phyloP scores from a whole-genome alignment of 2,329 filamentous ascomycete species.

The Paecilomyces dactylethromorphus region DNA sequence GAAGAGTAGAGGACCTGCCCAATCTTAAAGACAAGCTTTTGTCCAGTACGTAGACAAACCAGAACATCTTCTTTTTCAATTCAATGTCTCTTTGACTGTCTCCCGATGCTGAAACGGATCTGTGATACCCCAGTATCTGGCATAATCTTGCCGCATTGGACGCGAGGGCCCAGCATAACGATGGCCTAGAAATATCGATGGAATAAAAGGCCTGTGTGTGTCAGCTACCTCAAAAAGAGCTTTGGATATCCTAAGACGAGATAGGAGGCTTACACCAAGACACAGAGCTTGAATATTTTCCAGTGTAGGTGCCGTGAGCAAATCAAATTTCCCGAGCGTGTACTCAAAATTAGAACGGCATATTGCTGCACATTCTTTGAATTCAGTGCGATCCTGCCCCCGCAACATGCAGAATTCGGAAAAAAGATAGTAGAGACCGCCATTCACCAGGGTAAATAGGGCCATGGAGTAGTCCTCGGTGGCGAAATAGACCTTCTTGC shows the following conservation, averaged over 20 bases:
- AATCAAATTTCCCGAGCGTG: conserved; percentile 42
- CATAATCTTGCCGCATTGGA: conserved; percentile 55
- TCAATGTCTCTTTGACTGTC: conserved; percentile 15
- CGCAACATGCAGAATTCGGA: conserved; percentile 18
- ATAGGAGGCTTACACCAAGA: conserved; percentile 44
- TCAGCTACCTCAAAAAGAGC: conserved; percentile 4
- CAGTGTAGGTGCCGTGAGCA: conserved; percentile 50
- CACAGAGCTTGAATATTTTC: conserved; percentile 54
- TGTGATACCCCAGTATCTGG: conserved; percentile 58
- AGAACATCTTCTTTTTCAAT: conserved; percentile 46
- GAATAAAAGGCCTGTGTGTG: conserved; percentile 50
- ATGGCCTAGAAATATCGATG: conserved; percentile 56
- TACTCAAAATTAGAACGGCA: conserved; percentile 41
- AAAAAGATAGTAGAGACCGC: conserved; percentile 33
- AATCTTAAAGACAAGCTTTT: conserved; percentile 54
- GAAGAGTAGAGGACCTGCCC: conserved; percentile 52
- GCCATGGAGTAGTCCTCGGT: conserved; percentile 35
- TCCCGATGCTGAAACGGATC: conserved; percentile 22
- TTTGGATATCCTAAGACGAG: conserved; percentile 20
- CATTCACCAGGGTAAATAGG: conserved; percentile 33
- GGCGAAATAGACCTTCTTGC: conserved; percentile 38
- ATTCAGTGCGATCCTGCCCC: conserved; percentile 18
- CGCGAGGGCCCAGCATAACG: conserved; percentile 58
- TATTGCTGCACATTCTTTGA: conserved; percentile 19
- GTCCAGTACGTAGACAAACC: conserved; percentile 54